These are phyloP conservation scores for Trichoderma pleuroti DNA, from an alignment of 2,329 filamentous ascomycete genomes.

Conservation along the genomic window DNA sequence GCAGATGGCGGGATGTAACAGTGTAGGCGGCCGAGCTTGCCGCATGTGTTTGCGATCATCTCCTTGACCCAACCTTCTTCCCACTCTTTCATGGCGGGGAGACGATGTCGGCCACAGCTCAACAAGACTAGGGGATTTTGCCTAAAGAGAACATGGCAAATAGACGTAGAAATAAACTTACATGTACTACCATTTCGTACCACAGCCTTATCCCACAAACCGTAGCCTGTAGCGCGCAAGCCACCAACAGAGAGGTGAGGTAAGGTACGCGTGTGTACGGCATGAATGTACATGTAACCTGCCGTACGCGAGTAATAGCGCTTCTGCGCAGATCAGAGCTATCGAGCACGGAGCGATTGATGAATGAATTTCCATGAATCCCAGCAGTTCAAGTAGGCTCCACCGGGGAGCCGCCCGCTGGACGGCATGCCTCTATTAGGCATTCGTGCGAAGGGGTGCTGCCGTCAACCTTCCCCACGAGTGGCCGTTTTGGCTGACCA, in stretches of 20 bases:
- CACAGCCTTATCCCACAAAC: background rate
- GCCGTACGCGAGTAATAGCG: background rate
- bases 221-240: background rate
- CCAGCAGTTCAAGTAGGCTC: constrained; percentile 15
- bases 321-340: background rate
- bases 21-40: background rate
- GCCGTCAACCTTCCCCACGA: background rate
- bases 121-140: background rate
- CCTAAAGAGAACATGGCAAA: background rate
- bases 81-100: background rate
- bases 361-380: constrained; percentile 28
- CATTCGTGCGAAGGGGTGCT: background rate
- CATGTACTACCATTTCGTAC: background rate
- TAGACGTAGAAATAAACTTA: background rate
- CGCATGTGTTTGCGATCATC: background rate
- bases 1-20: constrained; percentile 18
- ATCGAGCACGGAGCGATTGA: background rate
- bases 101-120: background rate
- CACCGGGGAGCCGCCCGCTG: constrained; percentile 8
- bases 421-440: background rate
- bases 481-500: background rate
- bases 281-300: background rate
- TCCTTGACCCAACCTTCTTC: background rate
- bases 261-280: background rate
- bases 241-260: background rate